Conservation (phyloP, 331 rosid species). For the Rhamnella rubrinervis region DNA sequence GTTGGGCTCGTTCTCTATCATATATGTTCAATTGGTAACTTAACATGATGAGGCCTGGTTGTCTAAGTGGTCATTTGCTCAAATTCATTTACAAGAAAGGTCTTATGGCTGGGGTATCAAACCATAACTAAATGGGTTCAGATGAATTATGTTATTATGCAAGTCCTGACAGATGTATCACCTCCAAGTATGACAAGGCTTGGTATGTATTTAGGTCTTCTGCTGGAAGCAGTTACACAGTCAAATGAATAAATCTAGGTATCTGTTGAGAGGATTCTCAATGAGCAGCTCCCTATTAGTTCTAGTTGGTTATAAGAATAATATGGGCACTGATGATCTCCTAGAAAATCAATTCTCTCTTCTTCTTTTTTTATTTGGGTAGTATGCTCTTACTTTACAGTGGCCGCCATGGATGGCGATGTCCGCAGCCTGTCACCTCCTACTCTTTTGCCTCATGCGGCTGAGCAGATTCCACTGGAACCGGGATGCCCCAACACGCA, state of each 20-base stretch:
- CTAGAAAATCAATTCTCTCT: neutral
- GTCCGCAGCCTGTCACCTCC: too few relatives aligned
- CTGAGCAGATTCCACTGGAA: too few relatives aligned
- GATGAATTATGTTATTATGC: neutral
- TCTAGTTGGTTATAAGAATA: neutral
- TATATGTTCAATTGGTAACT: too few relatives aligned
- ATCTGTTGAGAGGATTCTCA: neutral
- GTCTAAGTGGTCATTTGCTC: too few relatives aligned
- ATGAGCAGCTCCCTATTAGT: neutral
- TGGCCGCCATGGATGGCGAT: too few relatives aligned
- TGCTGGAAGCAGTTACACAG: neutral
- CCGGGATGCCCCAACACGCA: too few relatives aligned
- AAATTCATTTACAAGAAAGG: too few relatives aligned
- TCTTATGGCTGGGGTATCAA: neutral
- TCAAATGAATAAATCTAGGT: neutral
- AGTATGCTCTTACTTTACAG: too few relatives aligned
- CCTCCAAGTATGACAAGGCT: neutral
- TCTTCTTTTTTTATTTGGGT: too few relatives aligned
- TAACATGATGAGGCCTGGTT: too few relatives aligned
- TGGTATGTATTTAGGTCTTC: neutral
- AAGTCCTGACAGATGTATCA: neutral
- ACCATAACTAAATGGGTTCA: neutral
- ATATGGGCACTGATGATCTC: neutral
- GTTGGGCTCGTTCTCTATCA: conserved; percentile 1
- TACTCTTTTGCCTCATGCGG: too few relatives aligned